Evolutionary conservation across 768 basidiomycete species (phyloP).

Genomic region (Hemileccinum rubropunctum): DNA sequence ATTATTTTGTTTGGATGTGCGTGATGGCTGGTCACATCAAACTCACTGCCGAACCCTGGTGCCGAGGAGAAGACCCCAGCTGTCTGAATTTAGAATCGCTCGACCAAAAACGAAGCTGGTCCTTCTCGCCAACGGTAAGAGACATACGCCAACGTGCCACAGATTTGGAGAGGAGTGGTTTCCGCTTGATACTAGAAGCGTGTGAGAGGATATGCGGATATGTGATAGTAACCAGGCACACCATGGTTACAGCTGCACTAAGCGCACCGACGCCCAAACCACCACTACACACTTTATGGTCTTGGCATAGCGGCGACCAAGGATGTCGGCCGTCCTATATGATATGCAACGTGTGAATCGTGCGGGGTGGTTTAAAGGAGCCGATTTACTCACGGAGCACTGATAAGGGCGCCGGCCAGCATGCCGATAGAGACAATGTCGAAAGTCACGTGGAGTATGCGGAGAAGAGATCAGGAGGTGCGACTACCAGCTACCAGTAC

Average conservation of each 20-base stretch:
- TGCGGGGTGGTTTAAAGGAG: background rate
- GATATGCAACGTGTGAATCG: slow-evolving; percentile 1
- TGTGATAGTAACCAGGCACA: slow-evolving; percentile 16
- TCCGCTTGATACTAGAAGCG: slow-evolving; percentile 60
- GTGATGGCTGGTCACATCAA: too few relatives aligned
- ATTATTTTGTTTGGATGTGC: too few relatives aligned
- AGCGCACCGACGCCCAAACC: slow-evolving; percentile 70
- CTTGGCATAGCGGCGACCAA: slow-evolving; percentile 70
- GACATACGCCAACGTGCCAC: slow-evolving; percentile 55
- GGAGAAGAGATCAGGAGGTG: too few relatives aligned
- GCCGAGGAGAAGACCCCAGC: too few relatives aligned
- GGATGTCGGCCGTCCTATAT: slow-evolving; percentile 54
- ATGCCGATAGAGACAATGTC: slow-evolving; percentile 76
- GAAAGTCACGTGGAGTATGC: too few relatives aligned
- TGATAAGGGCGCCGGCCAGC: slow-evolving; percentile 56
- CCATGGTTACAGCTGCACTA: slow-evolving; percentile 66
- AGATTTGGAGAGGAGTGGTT: slow-evolving; percentile 67
- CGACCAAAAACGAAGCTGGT: too few relatives aligned
- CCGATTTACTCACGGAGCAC: slow-evolving; percentile 50
- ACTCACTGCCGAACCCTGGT: too few relatives aligned
- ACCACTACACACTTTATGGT: slow-evolving; percentile 52
- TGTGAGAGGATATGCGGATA: slow-evolving; percentile 4
- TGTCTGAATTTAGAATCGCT: too few relatives aligned
- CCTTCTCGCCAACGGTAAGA: too few relatives aligned
- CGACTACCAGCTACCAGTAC: too few relatives aligned